phyloP scores from a whole-genome alignment of 768 basidiomycete species.

The Termitomyces sp. region DNA sequence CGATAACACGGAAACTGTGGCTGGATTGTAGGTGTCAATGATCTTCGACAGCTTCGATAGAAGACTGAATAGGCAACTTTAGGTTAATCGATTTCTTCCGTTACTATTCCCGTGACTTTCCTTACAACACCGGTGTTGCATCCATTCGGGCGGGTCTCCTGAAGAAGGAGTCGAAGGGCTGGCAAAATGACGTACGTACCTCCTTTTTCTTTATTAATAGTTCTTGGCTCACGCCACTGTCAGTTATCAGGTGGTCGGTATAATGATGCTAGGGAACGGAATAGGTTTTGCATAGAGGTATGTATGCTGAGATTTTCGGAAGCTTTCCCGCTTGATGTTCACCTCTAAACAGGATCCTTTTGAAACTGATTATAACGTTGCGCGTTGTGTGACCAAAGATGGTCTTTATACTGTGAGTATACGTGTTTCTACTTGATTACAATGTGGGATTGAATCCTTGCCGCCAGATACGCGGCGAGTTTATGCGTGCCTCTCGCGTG shows the following conservation, averaged over 20 bases:
- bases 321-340: neutral
- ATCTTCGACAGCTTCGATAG: neutral
- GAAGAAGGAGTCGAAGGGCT: constrained; percentile 90
- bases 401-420: constrained; percentile 86
- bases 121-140: constrained; percentile 86
- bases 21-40: constrained; percentile 70
- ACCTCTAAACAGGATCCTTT: constrained; percentile 81
- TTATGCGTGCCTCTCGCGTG: constrained; percentile 92
- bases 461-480: constrained; percentile 90
- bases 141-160: constrained; percentile 86
- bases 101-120: constrained; percentile 91
- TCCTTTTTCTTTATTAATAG: neutral
- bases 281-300: constrained; percentile 95
- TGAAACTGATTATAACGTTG: constrained; percentile 94
- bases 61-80: constrained; percentile 7
- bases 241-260: constrained; percentile 51
- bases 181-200: constrained; percentile 83
- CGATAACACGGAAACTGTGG: constrained; percentile 88
- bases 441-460: constrained; percentile 7
- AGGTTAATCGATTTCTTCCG: constrained; percentile 98
- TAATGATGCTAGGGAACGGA: constrained; percentile 78
- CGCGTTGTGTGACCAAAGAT: constrained; percentile 93
- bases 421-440: neutral
- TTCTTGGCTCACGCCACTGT: constrained; percentile 3
- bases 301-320: constrained; percentile 9